Conservation (phyloP, 768 basidiomycete species). For the Suillus subluteus region DNA sequence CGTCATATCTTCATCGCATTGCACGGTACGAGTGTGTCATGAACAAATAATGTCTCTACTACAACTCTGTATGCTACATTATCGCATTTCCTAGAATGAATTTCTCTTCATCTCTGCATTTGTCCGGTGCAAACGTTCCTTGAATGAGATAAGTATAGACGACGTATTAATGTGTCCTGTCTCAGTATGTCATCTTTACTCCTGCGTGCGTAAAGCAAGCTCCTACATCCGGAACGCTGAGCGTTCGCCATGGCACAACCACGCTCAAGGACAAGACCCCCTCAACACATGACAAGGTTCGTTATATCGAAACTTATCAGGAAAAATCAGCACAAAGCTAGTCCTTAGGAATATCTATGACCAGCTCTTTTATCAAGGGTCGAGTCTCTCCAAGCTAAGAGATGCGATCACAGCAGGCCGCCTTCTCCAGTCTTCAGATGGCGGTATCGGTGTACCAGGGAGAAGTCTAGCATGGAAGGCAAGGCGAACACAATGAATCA, state of each 20-base stretch:
- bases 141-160: neutral
- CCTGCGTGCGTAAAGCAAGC: neutral
- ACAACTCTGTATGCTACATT: slow-evolving; percentile 33
- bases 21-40: slow-evolving; percentile 34
- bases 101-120: slow-evolving; percentile 2
- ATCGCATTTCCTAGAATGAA: slow-evolving; percentile 33
- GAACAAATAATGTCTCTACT: slow-evolving; percentile 30
- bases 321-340: neutral
- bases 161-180: neutral
- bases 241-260: slow-evolving; percentile 27
- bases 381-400: slow-evolving; percentile 63
- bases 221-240: neutral
- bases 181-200: neutral
- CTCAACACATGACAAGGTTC: slow-evolving; percentile 28
- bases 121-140: neutral
- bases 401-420: slow-evolving; percentile 67
- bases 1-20: slow-evolving; percentile 32
- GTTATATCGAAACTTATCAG: slow-evolving; percentile 11
- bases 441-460: slow-evolving; percentile 58
- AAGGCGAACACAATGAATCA: slow-evolving; percentile 21
- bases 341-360: slow-evolving; percentile 44
- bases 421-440: slow-evolving; percentile 49
- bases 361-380: slow-evolving; percentile 53
- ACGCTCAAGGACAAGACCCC: slow-evolving; percentile 22
- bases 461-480: slow-evolving; percentile 88